A percentile compares a stretch with the other conserved stretches of the same genome.
These are phyloP conservation scores for Aristolochia californica DNA, from an alignment of 164 flowering plant species.

Conservation along the genomic window DNA sequence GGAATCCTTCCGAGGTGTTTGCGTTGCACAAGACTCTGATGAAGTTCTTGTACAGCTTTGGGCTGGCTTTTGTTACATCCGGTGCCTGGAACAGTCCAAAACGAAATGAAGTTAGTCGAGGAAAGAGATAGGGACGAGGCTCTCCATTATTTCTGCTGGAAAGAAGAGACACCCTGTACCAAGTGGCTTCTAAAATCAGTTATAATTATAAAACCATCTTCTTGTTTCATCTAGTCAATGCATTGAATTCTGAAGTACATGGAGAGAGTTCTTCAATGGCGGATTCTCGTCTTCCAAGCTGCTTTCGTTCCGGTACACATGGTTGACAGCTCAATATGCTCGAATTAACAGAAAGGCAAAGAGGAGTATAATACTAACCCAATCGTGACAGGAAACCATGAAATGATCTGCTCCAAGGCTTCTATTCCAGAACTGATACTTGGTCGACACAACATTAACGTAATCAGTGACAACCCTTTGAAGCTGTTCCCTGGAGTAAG, in stretches of 20 bases:
- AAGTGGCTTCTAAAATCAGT: too few relatives aligned
- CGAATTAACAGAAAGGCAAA: slow-evolving; percentile 32
- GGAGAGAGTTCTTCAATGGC: neutral
- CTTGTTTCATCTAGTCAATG: too few relatives aligned
- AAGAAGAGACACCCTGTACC: too few relatives aligned
- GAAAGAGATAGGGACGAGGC: too few relatives aligned
- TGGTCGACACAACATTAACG: slow-evolving; percentile 2
- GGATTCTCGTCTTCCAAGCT: too few relatives aligned
- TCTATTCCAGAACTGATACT: slow-evolving; percentile 8
- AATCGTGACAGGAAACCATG: slow-evolving; percentile 12
- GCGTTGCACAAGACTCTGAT: slow-evolving; percentile 81
- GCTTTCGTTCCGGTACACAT: too few relatives aligned
- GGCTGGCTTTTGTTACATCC: slow-evolving; percentile 29
- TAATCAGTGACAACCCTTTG: slow-evolving; percentile 3
- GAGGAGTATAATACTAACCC: slow-evolving; percentile 12
- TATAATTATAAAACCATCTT: too few relatives aligned
- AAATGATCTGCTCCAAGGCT: slow-evolving; percentile 8
- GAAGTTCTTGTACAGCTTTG: slow-evolving; percentile 45
- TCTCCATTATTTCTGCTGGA: too few relatives aligned
- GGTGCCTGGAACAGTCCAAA: slow-evolving; percentile 52
- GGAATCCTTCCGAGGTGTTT: slow-evolving; percentile 75
- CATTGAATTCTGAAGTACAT: neutral
- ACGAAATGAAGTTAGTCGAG: too few relatives aligned
- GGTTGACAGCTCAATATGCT: too few relatives aligned
- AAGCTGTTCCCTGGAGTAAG: neutral